These are phyloP conservation scores for Angomonas deanei DNA, from an alignment of 208 protist genomes.

Conservation along the genomic window DNA sequence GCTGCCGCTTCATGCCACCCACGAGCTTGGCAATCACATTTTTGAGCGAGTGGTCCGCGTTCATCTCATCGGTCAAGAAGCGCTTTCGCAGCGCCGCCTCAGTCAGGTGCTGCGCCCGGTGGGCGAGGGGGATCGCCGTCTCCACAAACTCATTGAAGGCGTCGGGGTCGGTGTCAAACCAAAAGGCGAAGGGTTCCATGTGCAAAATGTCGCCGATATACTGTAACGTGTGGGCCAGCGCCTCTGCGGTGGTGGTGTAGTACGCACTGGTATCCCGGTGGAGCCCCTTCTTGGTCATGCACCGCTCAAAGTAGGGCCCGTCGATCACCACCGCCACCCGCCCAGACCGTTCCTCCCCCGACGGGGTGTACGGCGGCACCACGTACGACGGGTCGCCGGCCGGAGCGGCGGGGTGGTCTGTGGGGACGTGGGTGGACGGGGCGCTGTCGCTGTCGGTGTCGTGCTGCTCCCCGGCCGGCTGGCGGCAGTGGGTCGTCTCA, in stretches of 20 bases:
- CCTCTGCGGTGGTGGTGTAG: constrained; percentile 42
- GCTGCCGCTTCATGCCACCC: constrained; percentile 77
- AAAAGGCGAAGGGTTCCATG: constrained; percentile 66
- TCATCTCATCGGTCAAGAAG: constrained; percentile 78
- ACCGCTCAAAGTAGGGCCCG: constrained; percentile 83
- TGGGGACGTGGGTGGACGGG: background rate
- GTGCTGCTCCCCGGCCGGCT: constrained; percentile 12
- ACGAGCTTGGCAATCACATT: constrained; percentile 81
- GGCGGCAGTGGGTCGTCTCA: constrained; percentile 24
- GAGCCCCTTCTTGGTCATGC: constrained; percentile 21
- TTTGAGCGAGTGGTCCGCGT: constrained; percentile 48
- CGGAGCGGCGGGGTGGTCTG: background rate
- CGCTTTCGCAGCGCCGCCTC: constrained; percentile 47
- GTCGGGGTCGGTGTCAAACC: constrained; percentile 80
- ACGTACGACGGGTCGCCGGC: background rate
- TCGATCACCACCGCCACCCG: constrained; percentile 79
- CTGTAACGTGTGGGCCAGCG: constrained; percentile 57
- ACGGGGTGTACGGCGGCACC: constrained; percentile 40
- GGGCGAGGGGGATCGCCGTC: constrained; percentile 59
- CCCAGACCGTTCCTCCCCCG: constrained; percentile 20
- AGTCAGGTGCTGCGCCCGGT: constrained; percentile 52
- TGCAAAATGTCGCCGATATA: constrained; percentile 81
- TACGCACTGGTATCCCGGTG: constrained; percentile 34
- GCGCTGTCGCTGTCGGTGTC: background rate
- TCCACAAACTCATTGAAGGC: constrained; percentile 76